Conservation (phyloP, 2,329 filamentous ascomycete genomes). For the Macroventuria anomochaeta region DNA sequence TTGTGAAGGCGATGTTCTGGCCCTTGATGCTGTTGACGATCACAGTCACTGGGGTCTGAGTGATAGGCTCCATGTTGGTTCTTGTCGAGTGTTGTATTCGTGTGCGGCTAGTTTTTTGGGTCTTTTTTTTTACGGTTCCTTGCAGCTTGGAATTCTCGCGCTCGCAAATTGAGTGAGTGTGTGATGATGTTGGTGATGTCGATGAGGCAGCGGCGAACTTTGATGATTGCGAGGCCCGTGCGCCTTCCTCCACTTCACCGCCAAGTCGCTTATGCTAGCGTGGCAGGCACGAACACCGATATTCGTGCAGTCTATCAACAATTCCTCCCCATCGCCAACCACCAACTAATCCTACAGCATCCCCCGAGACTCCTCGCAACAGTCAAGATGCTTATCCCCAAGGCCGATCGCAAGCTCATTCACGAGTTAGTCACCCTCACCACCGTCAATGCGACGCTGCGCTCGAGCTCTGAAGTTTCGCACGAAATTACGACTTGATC, state of each 20-base stretch:
- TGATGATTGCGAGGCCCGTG: conserved; percentile 16
- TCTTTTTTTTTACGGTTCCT: too few species aligned
- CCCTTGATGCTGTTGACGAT: conserved; percentile 85
- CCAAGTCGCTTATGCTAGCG: conserved; percentile 22
- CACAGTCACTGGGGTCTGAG: conserved; percentile 55
- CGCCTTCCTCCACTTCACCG: conserved; percentile 3
- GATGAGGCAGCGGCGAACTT: conserved; percentile 10
- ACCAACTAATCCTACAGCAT: conserved; percentile 28
- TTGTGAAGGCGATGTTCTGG: conserved; percentile 79
- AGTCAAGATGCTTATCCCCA: conserved; percentile 86
- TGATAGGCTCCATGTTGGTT: conserved; percentile 31
- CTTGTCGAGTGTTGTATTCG: too few species aligned
- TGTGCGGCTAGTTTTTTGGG: too few species aligned
- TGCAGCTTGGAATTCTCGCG: too few species aligned
- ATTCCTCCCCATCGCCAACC: conserved; percentile 19
- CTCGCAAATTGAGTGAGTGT: too few species aligned
- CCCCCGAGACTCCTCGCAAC: conserved; percentile 36
- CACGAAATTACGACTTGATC: conserved; percentile 39
- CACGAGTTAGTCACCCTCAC: conserved; percentile 85
- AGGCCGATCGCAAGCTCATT: conserved; percentile 99
- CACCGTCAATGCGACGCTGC: conserved; percentile 24
- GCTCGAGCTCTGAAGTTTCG: conserved; percentile 38
- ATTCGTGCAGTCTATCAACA: conserved; percentile 19
- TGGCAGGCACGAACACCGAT: conserved; percentile 24
- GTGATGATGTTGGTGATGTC: conserved; percentile 5